Conservation (phyloP, 2,329 filamentous ascomycete genomes). For the Pseudocercospora macadamiae region DNA sequence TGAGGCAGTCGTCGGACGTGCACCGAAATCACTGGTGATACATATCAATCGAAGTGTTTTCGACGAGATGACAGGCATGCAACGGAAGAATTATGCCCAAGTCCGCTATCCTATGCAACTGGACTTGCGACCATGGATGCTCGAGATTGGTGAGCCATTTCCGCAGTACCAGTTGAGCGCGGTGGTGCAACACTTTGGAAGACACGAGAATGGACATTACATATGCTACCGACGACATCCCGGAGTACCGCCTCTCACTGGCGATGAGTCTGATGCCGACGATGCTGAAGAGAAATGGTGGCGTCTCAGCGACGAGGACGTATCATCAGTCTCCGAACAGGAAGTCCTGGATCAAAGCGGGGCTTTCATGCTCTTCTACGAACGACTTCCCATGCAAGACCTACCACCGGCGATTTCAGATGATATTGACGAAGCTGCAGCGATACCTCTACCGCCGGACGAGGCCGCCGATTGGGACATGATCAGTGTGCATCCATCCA, state of each 20-base stretch:
- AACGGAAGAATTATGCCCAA: constrained; percentile 80
- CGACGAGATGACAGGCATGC: constrained; percentile 75
- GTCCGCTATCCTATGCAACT: constrained; percentile 76
- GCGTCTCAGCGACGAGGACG: constrained; percentile 86
- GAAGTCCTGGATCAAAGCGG: constrained; percentile 75
- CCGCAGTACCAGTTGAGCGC: constrained; percentile 48
- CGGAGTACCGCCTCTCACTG: constrained; percentile 7
- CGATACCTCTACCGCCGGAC: constrained; percentile 24
- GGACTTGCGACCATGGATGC: constrained; percentile 81
- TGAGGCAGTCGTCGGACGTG: constrained; percentile 80
- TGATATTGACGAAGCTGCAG: constrained; percentile 16
- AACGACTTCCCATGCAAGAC: constrained; percentile 50
- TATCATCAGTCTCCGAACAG: constrained; percentile 72
- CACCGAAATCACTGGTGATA: constrained; percentile 78
- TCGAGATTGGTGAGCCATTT: constrained; percentile 50
- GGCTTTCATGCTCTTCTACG: constrained; percentile 98
- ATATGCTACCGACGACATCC: constrained; percentile 82
- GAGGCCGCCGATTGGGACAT: constrained; percentile 23
- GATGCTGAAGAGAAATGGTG: constrained; percentile 71
- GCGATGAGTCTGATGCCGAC: constrained; percentile 30
- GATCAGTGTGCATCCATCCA: constrained; percentile 8
- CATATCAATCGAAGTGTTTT: constrained; percentile 94
- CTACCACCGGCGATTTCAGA: neutral
- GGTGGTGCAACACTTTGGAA: constrained; percentile 84
- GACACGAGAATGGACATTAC: constrained; percentile 95